Evolutionary conservation across 192 early-diverging fungal species (phyloP).

Genomic region (Entomortierella beljakovae): DNA sequence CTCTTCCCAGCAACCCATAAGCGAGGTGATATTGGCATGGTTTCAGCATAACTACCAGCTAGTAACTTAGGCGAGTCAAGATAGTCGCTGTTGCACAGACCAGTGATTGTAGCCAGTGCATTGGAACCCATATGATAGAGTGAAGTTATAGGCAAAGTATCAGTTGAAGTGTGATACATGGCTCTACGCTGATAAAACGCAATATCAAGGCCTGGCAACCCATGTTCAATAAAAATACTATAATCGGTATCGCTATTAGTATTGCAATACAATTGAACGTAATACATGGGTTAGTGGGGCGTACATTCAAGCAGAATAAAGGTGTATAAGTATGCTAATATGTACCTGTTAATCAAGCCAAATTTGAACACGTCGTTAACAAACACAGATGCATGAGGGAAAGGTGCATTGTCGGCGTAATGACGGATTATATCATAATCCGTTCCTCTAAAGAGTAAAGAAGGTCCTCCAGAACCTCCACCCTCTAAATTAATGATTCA

Average conservation of each 20-base stretch:
- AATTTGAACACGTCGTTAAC: slow-evolving; percentile 68
- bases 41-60: background rate
- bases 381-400: slow-evolving; percentile 68
- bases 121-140: slow-evolving; percentile 75
- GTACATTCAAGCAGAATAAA: background rate
- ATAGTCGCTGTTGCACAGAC: slow-evolving; percentile 41
- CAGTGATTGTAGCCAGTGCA: slow-evolving; percentile 49
- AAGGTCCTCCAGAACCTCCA: slow-evolving; percentile 77
- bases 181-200: slow-evolving; percentile 71
- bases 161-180: slow-evolving; percentile 70
- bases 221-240: slow-evolving; percentile 61
- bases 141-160: slow-evolving; percentile 58
- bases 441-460: slow-evolving; percentile 67
- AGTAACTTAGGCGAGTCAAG: slow-evolving; percentile 5
- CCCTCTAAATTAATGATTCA: slow-evolving; percentile 60
- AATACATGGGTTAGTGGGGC: too few species aligned
- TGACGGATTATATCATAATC: slow-evolving; percentile 50
- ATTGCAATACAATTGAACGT: too few species aligned
- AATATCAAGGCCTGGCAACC: slow-evolving; percentile 73
- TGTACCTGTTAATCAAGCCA: slow-evolving; percentile 62
- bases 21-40: slow-evolving; percentile 1
- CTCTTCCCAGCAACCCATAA: slow-evolving; percentile 32
- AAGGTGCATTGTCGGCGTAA: slow-evolving; percentile 61
- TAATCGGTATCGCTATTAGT: slow-evolving; percentile 71
- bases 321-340: background rate